Conservation (phyloP, 345 rosid genomes). For the Angophora floribunda region DNA sequence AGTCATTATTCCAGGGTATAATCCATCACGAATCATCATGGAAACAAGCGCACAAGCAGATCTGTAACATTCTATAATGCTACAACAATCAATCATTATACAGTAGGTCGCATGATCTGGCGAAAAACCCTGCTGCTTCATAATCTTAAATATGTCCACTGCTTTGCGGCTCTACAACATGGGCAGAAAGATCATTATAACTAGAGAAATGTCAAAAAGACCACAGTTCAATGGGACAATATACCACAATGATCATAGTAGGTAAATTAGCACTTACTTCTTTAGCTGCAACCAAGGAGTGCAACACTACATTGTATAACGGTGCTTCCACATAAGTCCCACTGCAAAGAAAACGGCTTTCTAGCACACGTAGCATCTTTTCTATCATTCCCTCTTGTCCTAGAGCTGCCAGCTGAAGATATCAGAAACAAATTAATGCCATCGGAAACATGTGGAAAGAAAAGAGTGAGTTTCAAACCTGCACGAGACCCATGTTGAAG, state of each 20-base stretch:
- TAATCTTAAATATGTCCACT: constrained; percentile 40
- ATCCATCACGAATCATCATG: constrained; percentile 76
- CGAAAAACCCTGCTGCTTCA: constrained; percentile 32
- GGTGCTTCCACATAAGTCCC: constrained; percentile 27
- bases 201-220: background rate
- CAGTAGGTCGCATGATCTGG: constrained; percentile 44
- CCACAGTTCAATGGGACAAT: background rate
- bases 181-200: background rate
- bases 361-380: constrained; percentile 44
- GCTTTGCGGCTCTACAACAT: constrained; percentile 45
- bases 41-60: constrained; percentile 59
- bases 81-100: constrained; percentile 71
- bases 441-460: background rate
- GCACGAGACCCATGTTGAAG: background rate
- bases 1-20: constrained; percentile 22
- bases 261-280: constrained; percentile 31
- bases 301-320: constrained; percentile 52
- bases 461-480: background rate
- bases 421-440: background rate
- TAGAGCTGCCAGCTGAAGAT: constrained; percentile 58
- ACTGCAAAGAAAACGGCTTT: constrained; percentile 20
- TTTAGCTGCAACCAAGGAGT: constrained; percentile 46
- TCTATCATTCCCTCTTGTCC: constrained; percentile 72
- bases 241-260: background rate
- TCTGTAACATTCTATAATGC: constrained; percentile 27